Conservation (phyloP, 1,284 basidiomycete genomes). For the Agaricales sp. region DNA sequence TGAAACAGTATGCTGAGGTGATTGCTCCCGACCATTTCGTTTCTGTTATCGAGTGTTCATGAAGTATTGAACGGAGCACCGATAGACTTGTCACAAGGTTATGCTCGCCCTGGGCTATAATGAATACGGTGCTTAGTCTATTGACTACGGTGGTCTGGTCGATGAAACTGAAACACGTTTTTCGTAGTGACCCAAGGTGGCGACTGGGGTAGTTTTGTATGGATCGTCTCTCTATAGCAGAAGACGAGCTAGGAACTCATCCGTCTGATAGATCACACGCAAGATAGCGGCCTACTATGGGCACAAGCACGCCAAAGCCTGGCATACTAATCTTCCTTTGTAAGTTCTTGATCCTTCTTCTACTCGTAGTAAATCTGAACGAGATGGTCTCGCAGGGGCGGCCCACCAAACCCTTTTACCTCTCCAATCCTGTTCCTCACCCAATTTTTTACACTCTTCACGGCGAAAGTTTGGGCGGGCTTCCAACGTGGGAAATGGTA, state of each 20-base stretch:
- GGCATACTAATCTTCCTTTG: slow-evolving; percentile 34
- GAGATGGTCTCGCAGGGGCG: slow-evolving; percentile 17
- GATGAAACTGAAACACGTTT: not conserved
- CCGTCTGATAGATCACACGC: slow-evolving; percentile 24
- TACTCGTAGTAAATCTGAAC: slow-evolving; percentile 12
- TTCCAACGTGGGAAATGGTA: slow-evolving; percentile 24
- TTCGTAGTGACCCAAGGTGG: not conserved
- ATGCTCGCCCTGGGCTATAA: slow-evolving; percentile 43
- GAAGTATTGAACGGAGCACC: slow-evolving; percentile 3
- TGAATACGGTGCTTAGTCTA: slow-evolving; percentile 35
- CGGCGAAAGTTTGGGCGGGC: slow-evolving; percentile 25
- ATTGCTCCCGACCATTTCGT: not conserved
- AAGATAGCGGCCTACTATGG: slow-evolving; percentile 30
- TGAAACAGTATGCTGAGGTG: slow-evolving; percentile 27
- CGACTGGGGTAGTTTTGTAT: not conserved
- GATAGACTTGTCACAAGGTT: slow-evolving; percentile 34
- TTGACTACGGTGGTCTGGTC: not conserved
- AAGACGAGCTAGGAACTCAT: not conserved
- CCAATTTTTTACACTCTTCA: slow-evolving; percentile 15
- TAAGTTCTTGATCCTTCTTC: slow-evolving; percentile 11
- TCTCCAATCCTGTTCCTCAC: slow-evolving; percentile 12
- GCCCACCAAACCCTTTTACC: slow-evolving; percentile 13
- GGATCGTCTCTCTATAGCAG: not conserved
- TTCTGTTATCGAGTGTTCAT: not conserved
- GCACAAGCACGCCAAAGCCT: slow-evolving; percentile 28